Evolutionary conservation across 2,329 filamentous ascomycete species (phyloP), one percentile per base, ranked within the genome.

Genomic region (Sporothrix luriei): DNA sequence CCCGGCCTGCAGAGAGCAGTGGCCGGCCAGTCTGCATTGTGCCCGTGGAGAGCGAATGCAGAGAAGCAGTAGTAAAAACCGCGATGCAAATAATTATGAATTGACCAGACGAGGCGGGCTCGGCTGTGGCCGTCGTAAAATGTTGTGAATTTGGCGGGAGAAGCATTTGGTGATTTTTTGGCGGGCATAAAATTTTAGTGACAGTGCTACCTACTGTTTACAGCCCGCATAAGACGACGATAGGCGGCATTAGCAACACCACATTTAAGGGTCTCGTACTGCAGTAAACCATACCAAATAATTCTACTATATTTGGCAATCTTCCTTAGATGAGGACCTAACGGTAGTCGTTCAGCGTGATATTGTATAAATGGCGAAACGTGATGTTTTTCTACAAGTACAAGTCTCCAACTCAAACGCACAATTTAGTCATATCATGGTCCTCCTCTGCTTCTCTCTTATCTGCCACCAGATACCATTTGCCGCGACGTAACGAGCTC

Each of bases 391-490:
- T 57, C 38, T 66, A 70, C 64, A 68, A 70, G 48, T 70, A 70
- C 54, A 70, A 26, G 52, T 52, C 21, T 52, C 33, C 33, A 51
- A 48, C 49, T 14, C 40, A 52, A 49, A 13, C 43, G 62, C 26
- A 33, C 26, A 24, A 33, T 40, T 9, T 9, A 21, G 26, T 16
- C 26, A 65, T 33, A n/a, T 38, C 21, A 62, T 43, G 19, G n/a
- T 9, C 16, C 62, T 55, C 49, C 24, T 33, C 14, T 4, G 49
- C 46, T 4, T 6, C 10, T 16, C 26, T 38, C 51, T 33, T 74
- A 73, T 70, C 73, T 74, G 21, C 78, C 78, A 48, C 75, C 76
- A 2, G 77, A 74, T 51, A 76, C 72, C 72, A 67, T 70, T n/a
- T 70, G 48, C 7, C 74, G 73, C 67, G 73, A 71, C 4, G 46